Percentiles rank a stretch among this genome's conserved stretches.
phyloP scores from a whole-genome alignment of 2,329 filamentous ascomycete genomes.

The Botryotinia calthae region DNA sequence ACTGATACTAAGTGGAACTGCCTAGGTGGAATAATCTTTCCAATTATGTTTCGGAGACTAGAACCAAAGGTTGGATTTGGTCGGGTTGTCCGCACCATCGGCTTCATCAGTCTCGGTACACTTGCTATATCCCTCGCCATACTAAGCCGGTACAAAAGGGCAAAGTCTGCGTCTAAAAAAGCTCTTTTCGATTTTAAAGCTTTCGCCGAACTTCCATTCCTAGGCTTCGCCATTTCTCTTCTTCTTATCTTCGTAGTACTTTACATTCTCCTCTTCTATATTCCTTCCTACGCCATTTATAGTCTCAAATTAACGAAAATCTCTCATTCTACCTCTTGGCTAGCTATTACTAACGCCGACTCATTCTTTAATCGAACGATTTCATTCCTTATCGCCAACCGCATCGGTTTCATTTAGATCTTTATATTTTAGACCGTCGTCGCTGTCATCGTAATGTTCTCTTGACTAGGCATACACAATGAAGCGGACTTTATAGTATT shows the following conservation, averaged over 20 bases:
- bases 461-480: slow-evolving; percentile 48
- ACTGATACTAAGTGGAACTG: not conserved
- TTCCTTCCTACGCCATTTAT: slow-evolving; percentile 42
- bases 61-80: slow-evolving; percentile 45
- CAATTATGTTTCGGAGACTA: slow-evolving; percentile 43
- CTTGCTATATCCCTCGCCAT: slow-evolving; percentile 27
- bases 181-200: slow-evolving; percentile 28
- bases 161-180: not conserved
- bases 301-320: slow-evolving; percentile 45
- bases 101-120: slow-evolving; percentile 47
- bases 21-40: slow-evolving; percentile 50
- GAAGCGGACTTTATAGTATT: slow-evolving; percentile 68
- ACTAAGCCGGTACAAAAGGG: not conserved
- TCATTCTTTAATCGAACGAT: slow-evolving; percentile 52
- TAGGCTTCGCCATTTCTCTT: slow-evolving; percentile 38
- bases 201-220: slow-evolving; percentile 40
- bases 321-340: slow-evolving; percentile 52
- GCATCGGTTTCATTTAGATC: slow-evolving; percentile 49
- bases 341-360: slow-evolving; percentile 49
- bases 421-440: not conserved
- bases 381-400: slow-evolving; percentile 47
- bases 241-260: slow-evolving; percentile 47
- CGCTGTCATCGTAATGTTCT: slow-evolving; percentile 28
- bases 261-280: slow-evolving; percentile 51
- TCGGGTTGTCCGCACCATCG: slow-evolving; percentile 54